These are phyloP conservation scores for Rhamnella rubrinervis DNA, from an alignment of 331 rosid genomes.

Conservation along the genomic window DNA sequence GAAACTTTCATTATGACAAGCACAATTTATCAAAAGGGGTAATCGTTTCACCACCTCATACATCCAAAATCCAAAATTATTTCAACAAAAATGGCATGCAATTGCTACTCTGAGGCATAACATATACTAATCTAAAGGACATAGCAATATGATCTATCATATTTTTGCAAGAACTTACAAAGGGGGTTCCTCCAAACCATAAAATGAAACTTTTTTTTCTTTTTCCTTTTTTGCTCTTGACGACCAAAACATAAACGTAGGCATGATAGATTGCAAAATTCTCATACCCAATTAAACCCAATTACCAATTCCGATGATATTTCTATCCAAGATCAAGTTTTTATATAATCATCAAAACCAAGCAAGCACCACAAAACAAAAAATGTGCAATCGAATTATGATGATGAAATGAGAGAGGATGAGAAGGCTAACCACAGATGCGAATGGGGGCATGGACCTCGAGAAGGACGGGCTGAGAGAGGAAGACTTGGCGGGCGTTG, in stretches of 20 bases:
- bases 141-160: neutral
- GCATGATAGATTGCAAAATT: neutral
- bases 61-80: neutral
- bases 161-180: neutral
- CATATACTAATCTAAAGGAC: neutral
- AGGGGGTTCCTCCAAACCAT: neutral
- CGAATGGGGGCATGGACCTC: conserved; percentile 72
- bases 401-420: neutral
- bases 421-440: conserved; percentile 60
- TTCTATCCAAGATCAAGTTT: neutral
- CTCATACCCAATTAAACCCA: neutral
- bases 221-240: too few relatives aligned
- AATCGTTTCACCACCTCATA: neutral
- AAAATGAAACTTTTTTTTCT: too few relatives aligned
- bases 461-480: conserved; percentile 82
- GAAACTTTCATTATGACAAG: neutral
- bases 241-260: neutral
- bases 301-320: neutral
- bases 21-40: neutral
- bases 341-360: neutral
- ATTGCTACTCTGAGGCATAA: neutral
- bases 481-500: conserved; percentile 89
- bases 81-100: neutral
- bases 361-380: neutral
- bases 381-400: neutral